phyloP scores from a whole-genome alignment of 371 early-diverging fungal species.

The Circinella minor region DNA sequence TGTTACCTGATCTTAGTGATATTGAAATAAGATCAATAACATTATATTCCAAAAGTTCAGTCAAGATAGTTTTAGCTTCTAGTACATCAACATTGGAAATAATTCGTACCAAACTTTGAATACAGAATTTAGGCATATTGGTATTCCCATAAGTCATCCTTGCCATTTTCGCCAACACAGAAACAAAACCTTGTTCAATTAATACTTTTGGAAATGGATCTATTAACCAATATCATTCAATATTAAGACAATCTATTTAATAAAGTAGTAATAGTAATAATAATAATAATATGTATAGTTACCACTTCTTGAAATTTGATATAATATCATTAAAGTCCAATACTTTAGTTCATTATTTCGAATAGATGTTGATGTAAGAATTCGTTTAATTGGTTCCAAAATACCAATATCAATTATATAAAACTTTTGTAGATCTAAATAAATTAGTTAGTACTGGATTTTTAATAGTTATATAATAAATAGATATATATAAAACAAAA shows the following conservation, averaged over 20 bases:
- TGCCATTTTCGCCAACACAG: slow-evolving; percentile 70
- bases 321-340: slow-evolving; percentile 79
- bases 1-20: slow-evolving; percentile 70
- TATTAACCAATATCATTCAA: slow-evolving; percentile 11
- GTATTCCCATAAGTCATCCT: slow-evolving; percentile 80
- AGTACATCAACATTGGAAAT: slow-evolving; percentile 62
- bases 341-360: slow-evolving; percentile 80
- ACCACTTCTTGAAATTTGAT: slow-evolving; percentile 76
- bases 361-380: slow-evolving; percentile 58
- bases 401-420: slow-evolving; percentile 65
- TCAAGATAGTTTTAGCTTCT: slow-evolving; percentile 51
- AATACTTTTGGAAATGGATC: slow-evolving; percentile 69
- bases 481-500: neutral
- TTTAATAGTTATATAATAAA: neutral
- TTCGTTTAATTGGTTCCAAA: slow-evolving; percentile 61
- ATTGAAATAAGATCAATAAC: slow-evolving; percentile 71
- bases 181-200: slow-evolving; percentile 61
- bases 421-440: slow-evolving; percentile 56
- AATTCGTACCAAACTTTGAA: slow-evolving; percentile 82
- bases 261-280: too few species aligned
- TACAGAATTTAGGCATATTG: slow-evolving; percentile 83
- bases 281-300: slow-evolving; percentile 4
- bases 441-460: neutral
- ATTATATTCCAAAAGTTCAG: slow-evolving; percentile 64
- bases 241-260: too few species aligned